Evolutionary conservation across 768 basidiomycete species (phyloP).

Genomic region (Rhizopogon rudus): DNA sequence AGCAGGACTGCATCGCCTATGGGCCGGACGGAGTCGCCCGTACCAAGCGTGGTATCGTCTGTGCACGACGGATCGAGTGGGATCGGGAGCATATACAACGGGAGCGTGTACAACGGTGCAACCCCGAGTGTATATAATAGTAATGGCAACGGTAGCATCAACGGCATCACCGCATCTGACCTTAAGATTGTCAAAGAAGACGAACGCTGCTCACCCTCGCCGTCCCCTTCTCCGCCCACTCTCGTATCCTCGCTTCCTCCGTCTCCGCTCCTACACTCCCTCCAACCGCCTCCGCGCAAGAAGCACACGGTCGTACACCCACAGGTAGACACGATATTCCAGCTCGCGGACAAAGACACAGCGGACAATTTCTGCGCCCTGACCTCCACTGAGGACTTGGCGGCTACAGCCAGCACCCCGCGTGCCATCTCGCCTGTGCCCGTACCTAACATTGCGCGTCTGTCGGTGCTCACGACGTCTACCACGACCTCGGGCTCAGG

Average conservation of each 20-base stretch:
- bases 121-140: background rate
- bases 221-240: constrained; percentile 7
- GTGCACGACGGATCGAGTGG: background rate
- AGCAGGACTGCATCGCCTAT: background rate
- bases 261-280: constrained; percentile 20
- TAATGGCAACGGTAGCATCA: background rate
- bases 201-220: constrained; percentile 16
- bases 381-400: background rate
- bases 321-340: constrained; percentile 6
- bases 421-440: background rate
- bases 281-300: constrained; percentile 30
- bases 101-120: background rate
- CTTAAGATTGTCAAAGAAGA: constrained; percentile 36
- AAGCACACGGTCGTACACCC: constrained; percentile 12
- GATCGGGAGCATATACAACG: background rate
- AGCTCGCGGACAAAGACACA: constrained; percentile 19
- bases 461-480: background rate
- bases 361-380: constrained; percentile 20
- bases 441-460: background rate
- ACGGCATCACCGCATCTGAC: constrained; percentile 22
- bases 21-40: background rate
- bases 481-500: constrained; percentile 15
- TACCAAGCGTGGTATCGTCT: constrained; percentile 2
- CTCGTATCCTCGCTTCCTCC: constrained; percentile 27
- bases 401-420: background rate